These are phyloP conservation scores for Phylloporus scabripes DNA, from an alignment of 768 basidiomycete genomes.

Conservation along the genomic window DNA sequence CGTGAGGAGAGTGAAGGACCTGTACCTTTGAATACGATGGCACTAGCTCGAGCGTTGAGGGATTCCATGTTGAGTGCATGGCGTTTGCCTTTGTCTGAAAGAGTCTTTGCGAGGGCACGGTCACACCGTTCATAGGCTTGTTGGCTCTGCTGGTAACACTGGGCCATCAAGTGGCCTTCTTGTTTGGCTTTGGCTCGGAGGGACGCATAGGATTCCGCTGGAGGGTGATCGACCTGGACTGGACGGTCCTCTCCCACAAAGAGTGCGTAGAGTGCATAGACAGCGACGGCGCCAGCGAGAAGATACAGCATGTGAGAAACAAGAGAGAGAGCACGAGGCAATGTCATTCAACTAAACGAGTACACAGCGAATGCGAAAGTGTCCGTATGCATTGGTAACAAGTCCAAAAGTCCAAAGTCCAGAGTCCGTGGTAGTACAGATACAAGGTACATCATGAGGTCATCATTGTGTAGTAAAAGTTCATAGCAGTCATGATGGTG, in stretches of 20 bases:
- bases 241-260: background rate
- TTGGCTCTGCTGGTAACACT: slow-evolving; percentile 60
- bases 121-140: slow-evolving; percentile 69
- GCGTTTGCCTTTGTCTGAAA: slow-evolving; percentile 72
- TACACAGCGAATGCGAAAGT: slow-evolving; percentile 8
- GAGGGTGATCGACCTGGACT: background rate
- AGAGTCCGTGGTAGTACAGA: slow-evolving; percentile 7
- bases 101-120: slow-evolving; percentile 70
- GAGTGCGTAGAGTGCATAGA: slow-evolving; percentile 5
- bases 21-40: slow-evolving; percentile 62
- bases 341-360: background rate
- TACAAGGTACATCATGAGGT: slow-evolving; percentile 11
- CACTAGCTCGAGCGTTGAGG: slow-evolving; percentile 72
- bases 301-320: slow-evolving; percentile 12
- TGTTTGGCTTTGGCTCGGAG: slow-evolving; percentile 70
- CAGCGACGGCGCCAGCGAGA: slow-evolving; percentile 8
- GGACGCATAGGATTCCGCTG: slow-evolving; percentile 41
- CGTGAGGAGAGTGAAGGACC: background rate
- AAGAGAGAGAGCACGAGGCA: no score
- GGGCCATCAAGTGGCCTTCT: slow-evolving; percentile 73
- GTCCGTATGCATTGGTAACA: background rate
- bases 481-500: slow-evolving; percentile 15
- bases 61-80: slow-evolving; percentile 72
- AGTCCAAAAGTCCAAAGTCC: slow-evolving; percentile 10
- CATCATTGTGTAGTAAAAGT: slow-evolving; percentile 6